A percentile compares a stretch with the other conserved stretches of the same genome.
phyloP scores from a whole-genome alignment of 1,284 basidiomycete genomes.

The Dichomitus squalens region DNA sequence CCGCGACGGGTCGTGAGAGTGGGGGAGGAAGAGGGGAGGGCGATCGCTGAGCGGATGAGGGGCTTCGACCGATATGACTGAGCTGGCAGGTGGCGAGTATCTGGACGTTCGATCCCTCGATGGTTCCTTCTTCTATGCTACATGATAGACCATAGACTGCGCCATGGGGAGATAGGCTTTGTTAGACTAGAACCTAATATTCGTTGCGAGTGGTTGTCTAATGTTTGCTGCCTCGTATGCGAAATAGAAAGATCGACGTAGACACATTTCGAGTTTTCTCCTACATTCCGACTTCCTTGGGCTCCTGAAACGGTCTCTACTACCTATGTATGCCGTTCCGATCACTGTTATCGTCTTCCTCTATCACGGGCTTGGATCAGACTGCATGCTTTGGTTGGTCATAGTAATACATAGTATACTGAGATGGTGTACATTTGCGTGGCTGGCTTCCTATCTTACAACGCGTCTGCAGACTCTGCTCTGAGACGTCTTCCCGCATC shows the following conservation, averaged over 20 bases:
- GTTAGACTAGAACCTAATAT: conserved; percentile 5
- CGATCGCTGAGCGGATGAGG: conserved; percentile 8
- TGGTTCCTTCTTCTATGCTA: neutral
- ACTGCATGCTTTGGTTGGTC: neutral
- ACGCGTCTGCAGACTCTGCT: too few species aligned
- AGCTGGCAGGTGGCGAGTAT: neutral
- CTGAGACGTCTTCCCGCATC: too few species aligned
- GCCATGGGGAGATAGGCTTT: neutral
- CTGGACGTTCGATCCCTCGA: neutral
- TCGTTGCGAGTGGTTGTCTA: neutral
- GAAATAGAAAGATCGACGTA: neutral
- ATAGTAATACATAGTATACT: conserved; percentile 1
- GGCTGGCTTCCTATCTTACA: neutral
- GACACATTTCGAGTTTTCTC: neutral
- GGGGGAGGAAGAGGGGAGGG: conserved; percentile 9
- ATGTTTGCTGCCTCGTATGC: neutral
- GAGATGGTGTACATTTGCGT: neutral
- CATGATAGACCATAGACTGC: conserved; percentile 7
- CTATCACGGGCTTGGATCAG: too few species aligned
- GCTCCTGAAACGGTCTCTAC: too few species aligned
- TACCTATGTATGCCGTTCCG: too few species aligned
- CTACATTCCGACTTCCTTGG: neutral
- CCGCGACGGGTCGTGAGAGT: conserved; percentile 7
- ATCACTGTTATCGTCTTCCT: too few species aligned
- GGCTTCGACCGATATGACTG: conserved; percentile 21